These are phyloP conservation scores for Citrus medica DNA, from an alignment of 345 rosid species.

Conservation along the genomic window DNA sequence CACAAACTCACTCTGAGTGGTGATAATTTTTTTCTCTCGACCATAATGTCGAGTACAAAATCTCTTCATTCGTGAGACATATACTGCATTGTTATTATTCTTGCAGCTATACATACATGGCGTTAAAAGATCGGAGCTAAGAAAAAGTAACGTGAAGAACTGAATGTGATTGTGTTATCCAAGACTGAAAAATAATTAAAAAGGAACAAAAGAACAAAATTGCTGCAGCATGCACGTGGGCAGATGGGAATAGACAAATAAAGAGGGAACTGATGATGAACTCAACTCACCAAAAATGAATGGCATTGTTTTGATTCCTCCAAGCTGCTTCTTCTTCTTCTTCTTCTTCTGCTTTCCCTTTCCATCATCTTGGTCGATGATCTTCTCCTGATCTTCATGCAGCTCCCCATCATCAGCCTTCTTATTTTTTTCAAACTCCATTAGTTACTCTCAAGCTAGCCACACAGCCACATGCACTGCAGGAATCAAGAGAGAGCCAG, in stretches of 20 bases:
- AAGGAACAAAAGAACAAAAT: too few relatives aligned
- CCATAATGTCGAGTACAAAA: neutral
- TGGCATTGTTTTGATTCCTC: constrained; percentile 52
- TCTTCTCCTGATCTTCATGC: neutral
- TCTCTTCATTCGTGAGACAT: neutral
- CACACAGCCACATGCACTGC: neutral
- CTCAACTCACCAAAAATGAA: constrained; percentile 43
- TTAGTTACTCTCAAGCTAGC: neutral
- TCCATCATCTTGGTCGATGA: neutral
- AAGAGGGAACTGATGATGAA: neutral
- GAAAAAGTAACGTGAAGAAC: neutral
- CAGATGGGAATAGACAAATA: too few relatives aligned
- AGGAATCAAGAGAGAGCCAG: neutral
- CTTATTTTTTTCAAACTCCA: constrained; percentile 7
- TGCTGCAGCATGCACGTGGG: too few relatives aligned
- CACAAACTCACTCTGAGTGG: too few relatives aligned
- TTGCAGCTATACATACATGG: neutral
- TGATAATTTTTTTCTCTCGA: neutral
- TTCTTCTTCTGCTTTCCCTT: constrained; percentile 11
- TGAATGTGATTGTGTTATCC: neutral
- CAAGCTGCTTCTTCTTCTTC: constrained; percentile 33
- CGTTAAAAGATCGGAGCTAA: neutral
- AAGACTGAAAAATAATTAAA: too few relatives aligned
- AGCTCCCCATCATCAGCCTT: too few relatives aligned
- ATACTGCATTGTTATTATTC: neutral